Conservation (phyloP, 2,329 filamentous ascomycete genomes). For the Ophiostoma perfectum region DNA sequence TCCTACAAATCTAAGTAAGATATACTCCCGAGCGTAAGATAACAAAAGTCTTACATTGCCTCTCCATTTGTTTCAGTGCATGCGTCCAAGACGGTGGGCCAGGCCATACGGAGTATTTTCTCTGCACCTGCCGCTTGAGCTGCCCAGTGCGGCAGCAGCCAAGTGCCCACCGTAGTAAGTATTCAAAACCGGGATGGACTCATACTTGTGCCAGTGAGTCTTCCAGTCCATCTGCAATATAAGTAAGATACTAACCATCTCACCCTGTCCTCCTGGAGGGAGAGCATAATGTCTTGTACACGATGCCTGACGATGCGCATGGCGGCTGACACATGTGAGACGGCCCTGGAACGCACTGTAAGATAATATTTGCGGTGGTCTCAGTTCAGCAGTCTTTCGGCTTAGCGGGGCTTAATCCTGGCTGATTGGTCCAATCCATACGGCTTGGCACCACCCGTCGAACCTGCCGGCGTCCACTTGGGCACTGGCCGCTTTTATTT, state of each 20-base stretch:
- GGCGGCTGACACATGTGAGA: too few species aligned
- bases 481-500: neutral
- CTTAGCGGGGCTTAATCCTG: neutral
- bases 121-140: too few species aligned
- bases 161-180: neutral
- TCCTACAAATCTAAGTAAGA: too few species aligned
- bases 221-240: neutral
- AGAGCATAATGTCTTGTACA: neutral
- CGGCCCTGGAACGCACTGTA: too few species aligned
- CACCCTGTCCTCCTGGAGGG: neutral
- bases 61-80: too few species aligned
- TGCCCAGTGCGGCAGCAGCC: neutral
- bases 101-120: too few species aligned
- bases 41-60: too few species aligned
- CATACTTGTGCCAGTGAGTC: too few species aligned
- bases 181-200: neutral
- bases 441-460: neutral
- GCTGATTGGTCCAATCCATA: neutral
- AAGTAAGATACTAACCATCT: neutral
- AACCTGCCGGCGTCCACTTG: constrained; percentile 6
- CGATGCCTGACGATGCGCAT: neutral
- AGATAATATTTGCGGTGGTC: neutral
- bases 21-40: too few species aligned
- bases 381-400: neutral
- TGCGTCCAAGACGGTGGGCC: too few species aligned